Percentiles rank a stretch among this genome's conserved stretches.
These are phyloP conservation scores for Hura crepitans DNA, from an alignment of 441 rosid genomes.

Conservation along the genomic window DNA sequence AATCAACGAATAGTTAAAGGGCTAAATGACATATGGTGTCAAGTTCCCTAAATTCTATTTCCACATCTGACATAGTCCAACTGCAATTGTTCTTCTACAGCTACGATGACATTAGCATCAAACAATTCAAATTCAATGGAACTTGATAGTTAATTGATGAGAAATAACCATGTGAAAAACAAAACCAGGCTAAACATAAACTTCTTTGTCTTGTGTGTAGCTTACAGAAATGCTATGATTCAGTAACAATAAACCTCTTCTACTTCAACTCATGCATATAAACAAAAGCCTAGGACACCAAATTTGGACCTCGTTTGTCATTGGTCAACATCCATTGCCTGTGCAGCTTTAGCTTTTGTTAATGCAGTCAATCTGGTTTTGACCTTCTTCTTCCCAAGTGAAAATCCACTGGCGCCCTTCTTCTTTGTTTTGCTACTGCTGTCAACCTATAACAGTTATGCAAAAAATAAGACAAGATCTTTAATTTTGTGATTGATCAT, in stretches of 20 bases:
- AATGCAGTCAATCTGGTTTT: constrained; percentile 72
- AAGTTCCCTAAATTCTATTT: not conserved
- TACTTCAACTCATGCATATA: not conserved
- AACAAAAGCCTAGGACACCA: not conserved
- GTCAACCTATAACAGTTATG: constrained; percentile 67
- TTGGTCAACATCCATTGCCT: constrained; percentile 84
- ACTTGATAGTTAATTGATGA: too few relatives aligned
- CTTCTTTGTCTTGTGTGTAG: constrained; percentile 4
- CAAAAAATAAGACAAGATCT: too few relatives aligned
- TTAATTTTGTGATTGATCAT: too few relatives aligned
- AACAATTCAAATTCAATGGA: too few relatives aligned
- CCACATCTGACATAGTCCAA: not conserved
- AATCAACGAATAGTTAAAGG: too few relatives aligned
- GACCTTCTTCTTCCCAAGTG: constrained; percentile 73
- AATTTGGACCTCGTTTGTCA: constrained; percentile 21
- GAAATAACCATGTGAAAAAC: too few relatives aligned
- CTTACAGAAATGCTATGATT: constrained; percentile 13
- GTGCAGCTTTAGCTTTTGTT: constrained; percentile 79
- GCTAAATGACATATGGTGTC: too few relatives aligned
- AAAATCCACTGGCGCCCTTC: constrained; percentile 60
- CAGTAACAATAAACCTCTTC: constrained; percentile 15
- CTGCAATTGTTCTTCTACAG: too few relatives aligned
- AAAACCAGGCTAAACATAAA: too few relatives aligned
- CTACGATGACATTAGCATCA: too few relatives aligned
- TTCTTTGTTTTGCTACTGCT: constrained; percentile 58